Conservation (phyloP, 2,329 filamentous ascomycete species). For the Clonostachys chloroleuca region DNA sequence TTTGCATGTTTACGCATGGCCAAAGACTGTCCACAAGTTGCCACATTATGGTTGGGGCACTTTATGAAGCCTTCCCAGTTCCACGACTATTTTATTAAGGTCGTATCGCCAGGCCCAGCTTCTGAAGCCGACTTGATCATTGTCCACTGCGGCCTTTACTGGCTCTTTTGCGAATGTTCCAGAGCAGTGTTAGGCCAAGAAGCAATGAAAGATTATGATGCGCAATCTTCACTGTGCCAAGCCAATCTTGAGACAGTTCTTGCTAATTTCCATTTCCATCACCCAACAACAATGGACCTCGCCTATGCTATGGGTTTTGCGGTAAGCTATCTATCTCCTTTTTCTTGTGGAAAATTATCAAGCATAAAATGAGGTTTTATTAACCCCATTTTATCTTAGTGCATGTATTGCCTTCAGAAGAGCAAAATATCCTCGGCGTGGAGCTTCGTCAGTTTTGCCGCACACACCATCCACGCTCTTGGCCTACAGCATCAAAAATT, state of each 20-base stretch:
- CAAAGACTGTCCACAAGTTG: conserved; percentile 3
- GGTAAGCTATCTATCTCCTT: conserved; percentile 3
- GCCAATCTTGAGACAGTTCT: conserved; percentile 13
- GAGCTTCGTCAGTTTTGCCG: conserved; percentile 11
- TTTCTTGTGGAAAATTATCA: neutral
- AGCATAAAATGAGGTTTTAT: neutral
- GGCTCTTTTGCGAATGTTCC: conserved; percentile 11
- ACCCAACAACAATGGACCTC: conserved; percentile 7
- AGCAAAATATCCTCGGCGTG: conserved; percentile 11
- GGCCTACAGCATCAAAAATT: conserved; percentile 9
- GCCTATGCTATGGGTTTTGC: conserved; percentile 10
- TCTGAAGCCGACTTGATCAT: conserved; percentile 11
- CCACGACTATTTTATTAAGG: conserved; percentile 11
- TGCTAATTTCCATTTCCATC: conserved; percentile 10
- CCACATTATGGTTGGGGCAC: conserved; percentile 6
- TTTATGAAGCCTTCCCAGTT: conserved; percentile 7
- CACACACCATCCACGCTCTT: conserved; percentile 9
- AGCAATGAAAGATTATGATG: conserved; percentile 5
- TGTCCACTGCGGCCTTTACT: conserved; percentile 10
- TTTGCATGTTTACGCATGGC: conserved; percentile 6
- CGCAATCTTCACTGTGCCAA: conserved; percentile 8
- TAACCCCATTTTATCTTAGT: neutral
- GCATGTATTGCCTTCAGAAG: conserved; percentile 10
- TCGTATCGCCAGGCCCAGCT: conserved; percentile 8
- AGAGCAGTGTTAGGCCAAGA: conserved; percentile 3